Percentiles rank a stretch among this genome's conserved stretches.
Evolutionary conservation across 148 eudicot species (phyloP).

Genomic region (Tetragonia tetragonoides): DNA sequence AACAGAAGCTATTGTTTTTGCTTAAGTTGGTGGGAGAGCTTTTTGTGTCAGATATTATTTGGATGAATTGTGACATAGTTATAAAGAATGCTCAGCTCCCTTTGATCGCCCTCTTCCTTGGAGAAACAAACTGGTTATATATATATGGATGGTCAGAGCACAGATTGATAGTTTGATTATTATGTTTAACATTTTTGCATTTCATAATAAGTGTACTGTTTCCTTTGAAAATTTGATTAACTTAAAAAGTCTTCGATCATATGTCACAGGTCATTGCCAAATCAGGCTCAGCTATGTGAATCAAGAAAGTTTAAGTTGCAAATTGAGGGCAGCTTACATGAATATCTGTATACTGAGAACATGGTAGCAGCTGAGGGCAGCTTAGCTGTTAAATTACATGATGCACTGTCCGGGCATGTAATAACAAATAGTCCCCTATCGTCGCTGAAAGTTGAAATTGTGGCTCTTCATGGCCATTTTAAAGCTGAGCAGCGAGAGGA

Average conservation of each 20-base stretch:
- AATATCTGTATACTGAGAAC: constrained; percentile 22
- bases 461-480: constrained; percentile 68
- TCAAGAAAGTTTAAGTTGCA: constrained; percentile 13
- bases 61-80: too few relatives aligned
- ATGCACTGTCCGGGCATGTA: constrained; percentile 20
- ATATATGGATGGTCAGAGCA: too few relatives aligned
- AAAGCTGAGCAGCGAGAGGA: constrained; percentile 42
- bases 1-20: too few relatives aligned
- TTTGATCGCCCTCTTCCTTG: too few relatives aligned
- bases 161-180: neutral
- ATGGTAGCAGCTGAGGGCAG: constrained; percentile 23
- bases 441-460: constrained; percentile 45
- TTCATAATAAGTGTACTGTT: neutral
- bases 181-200: too few relatives aligned
- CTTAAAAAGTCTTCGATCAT: neutral
- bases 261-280: constrained; percentile 5
- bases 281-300: neutral
- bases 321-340: constrained; percentile 17
- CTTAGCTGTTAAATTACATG: constrained; percentile 25
- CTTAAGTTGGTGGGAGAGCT: too few relatives aligned
- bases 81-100: too few relatives aligned
- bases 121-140: too few relatives aligned
- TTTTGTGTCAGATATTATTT: too few relatives aligned
- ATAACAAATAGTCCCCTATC: constrained; percentile 40
- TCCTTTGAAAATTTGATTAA: neutral